Percentiles rank a stretch among this genome's conserved stretches.
Evolutionary conservation across 306 rosid species (phyloP).

Genomic region (Castanea mollissima): DNA sequence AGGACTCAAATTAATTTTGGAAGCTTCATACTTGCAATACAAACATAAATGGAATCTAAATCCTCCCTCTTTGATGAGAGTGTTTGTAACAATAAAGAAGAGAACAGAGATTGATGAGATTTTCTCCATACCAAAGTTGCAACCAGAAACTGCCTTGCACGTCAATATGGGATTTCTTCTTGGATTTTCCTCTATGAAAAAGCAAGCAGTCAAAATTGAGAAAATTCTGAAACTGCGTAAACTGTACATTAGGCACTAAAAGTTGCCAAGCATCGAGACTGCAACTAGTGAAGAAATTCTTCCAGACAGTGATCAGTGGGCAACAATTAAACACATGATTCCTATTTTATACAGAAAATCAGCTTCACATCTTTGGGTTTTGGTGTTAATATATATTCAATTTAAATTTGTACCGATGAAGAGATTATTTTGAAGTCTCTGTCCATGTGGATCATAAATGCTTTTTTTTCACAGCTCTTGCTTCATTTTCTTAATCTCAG

Average conservation of each 20-base stretch:
- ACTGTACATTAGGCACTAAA: background rate
- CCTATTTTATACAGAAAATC: background rate
- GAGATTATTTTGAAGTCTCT: background rate
- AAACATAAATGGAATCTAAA: background rate
- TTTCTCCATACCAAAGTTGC: no score
- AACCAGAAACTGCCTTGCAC: background rate
- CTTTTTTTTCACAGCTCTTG: background rate
- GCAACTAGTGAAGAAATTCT: background rate
- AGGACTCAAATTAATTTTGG: background rate
- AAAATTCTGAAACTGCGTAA: background rate
- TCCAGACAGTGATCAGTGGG: background rate
- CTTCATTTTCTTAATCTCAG: slow-evolving; percentile 1
- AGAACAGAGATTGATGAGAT: no score
- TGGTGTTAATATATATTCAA: background rate
- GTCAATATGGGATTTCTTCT: background rate
- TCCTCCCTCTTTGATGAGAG: background rate
- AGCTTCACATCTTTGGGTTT: background rate
- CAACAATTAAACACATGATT: background rate
- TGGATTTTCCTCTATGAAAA: background rate
- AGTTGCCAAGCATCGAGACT: background rate
- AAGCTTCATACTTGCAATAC: background rate
- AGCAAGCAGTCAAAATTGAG: background rate
- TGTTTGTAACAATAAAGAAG: background rate
- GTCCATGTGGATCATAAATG: background rate
- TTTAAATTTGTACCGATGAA: background rate